phyloP scores from a whole-genome alignment of 1,284 basidiomycete species.

The Porodaedalea pini region DNA sequence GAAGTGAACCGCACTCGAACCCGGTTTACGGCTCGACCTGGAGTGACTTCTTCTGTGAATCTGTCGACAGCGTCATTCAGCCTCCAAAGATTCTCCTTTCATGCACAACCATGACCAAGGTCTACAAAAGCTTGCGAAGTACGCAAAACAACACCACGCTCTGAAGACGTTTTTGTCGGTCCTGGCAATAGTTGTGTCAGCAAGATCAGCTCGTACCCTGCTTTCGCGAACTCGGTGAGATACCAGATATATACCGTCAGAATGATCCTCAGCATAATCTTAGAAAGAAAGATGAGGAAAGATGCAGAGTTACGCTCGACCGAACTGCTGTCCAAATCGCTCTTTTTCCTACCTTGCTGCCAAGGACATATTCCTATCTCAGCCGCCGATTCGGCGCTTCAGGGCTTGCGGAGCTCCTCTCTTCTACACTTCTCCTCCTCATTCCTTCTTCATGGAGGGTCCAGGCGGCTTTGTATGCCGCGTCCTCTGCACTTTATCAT shows the following conservation, averaged over 20 bases:
- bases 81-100: no score
- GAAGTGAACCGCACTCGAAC: no score
- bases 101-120: no score
- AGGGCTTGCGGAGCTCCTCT: conserved; percentile 10
- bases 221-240: not conserved
- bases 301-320: not conserved
- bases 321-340: conserved; percentile 9
- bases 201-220: not conserved
- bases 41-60: no score
- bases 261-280: not conserved
- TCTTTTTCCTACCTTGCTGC: conserved; percentile 15
- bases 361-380: conserved; percentile 9
- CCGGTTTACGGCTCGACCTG: no score
- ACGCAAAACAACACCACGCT: not conserved
- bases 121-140: no score
- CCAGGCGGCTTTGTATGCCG: conserved; percentile 17
- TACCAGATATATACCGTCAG: not conserved
- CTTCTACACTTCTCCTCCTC: conserved; percentile 15
- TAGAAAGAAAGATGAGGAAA: not conserved
- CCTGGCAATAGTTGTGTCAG: conserved; percentile 7
- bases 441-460: conserved; percentile 14
- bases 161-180: conserved; percentile 3
- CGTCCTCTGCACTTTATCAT: conserved; percentile 17
- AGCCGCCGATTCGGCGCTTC: not conserved
- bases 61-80: no score